These are phyloP conservation scores for Colletotrichum sojae DNA, from an alignment of 2,329 filamentous ascomycete genomes.

Conservation along the genomic window DNA sequence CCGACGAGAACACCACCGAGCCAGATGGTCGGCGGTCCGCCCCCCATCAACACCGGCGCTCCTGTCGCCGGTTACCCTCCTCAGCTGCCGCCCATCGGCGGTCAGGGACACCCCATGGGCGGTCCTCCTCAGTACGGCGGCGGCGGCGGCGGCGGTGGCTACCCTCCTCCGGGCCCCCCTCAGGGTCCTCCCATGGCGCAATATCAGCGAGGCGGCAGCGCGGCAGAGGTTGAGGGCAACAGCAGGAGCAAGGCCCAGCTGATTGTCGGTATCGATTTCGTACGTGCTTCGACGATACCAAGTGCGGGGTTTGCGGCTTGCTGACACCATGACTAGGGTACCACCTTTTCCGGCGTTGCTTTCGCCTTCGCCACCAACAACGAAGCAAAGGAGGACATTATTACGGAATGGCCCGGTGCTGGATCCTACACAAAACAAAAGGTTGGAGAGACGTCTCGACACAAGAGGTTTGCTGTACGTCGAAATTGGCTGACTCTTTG, in stretches of 20 bases:
- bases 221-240: constrained; percentile 86
- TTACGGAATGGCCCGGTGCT: constrained; percentile 98
- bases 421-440: constrained; percentile 99
- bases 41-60: constrained; percentile 76
- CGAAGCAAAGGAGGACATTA: constrained; percentile 98
- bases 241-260: constrained; percentile 95
- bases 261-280: constrained; percentile 99
- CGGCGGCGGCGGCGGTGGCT: constrained; percentile 63
- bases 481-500: constrained; percentile 9
- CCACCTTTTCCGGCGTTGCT: constrained; percentile 97
- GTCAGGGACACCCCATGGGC: constrained; percentile 48
- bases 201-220: constrained; percentile 60
- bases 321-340: constrained; percentile 72
- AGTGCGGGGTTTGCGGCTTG: constrained; percentile 12
- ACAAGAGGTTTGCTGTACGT: background rate
- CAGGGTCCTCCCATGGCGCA: constrained; percentile 53
- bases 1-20: constrained; percentile 69
- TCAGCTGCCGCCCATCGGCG: constrained; percentile 59
- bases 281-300: constrained; percentile 60
- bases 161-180: constrained; percentile 56
- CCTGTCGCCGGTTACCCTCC: constrained; percentile 73
- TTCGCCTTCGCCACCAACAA: constrained; percentile 98
- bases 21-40: constrained; percentile 75
- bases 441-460: constrained; percentile 64
- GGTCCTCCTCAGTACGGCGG: constrained; percentile 63